These are phyloP conservation scores for Ophiostoma australiae DNA, from an alignment of 2,329 filamentous ascomycete species.

Conservation along the genomic window DNA sequence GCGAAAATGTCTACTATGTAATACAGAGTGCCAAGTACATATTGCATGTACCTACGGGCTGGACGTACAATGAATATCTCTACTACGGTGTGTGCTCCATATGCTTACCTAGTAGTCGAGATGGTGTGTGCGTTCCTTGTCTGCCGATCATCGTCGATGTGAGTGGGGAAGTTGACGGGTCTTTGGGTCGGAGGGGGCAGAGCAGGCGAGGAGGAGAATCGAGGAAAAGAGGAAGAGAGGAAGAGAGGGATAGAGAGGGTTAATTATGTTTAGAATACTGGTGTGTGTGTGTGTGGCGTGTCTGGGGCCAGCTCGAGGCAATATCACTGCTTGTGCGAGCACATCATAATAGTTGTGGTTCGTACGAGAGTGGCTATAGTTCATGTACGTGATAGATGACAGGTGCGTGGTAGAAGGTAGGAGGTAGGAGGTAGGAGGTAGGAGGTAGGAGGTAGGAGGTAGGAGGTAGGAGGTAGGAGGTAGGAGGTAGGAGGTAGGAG, in stretches of 20 bases:
- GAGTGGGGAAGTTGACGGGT: slow-evolving; percentile 5
- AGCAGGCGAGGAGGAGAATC: neutral
- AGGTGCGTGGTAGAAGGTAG: neutral
- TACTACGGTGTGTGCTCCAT: no score
- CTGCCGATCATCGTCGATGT: slow-evolving; percentile 7
- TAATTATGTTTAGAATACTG: neutral
- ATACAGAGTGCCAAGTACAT: no score
- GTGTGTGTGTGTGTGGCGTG: neutral
- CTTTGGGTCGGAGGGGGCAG: slow-evolving; percentile 2
- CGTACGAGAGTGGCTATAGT: neutral
- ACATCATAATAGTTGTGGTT: neutral
- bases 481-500: no score
- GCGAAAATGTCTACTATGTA: neutral
- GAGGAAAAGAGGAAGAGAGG: neutral
- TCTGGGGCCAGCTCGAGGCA: slow-evolving; percentile 7
- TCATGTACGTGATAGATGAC: slow-evolving; percentile 6
- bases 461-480: no score
- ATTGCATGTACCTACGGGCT: neutral
- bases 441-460: no score
- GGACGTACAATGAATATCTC: neutral
- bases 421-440: no score
- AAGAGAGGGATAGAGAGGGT: neutral
- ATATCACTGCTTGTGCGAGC: neutral
- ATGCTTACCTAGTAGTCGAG: no score
- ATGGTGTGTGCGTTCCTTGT: slow-evolving; percentile 5